Evolutionary conservation across 768 basidiomycete species (phyloP).

Genomic region (Pleurotus tuoliensis): DNA sequence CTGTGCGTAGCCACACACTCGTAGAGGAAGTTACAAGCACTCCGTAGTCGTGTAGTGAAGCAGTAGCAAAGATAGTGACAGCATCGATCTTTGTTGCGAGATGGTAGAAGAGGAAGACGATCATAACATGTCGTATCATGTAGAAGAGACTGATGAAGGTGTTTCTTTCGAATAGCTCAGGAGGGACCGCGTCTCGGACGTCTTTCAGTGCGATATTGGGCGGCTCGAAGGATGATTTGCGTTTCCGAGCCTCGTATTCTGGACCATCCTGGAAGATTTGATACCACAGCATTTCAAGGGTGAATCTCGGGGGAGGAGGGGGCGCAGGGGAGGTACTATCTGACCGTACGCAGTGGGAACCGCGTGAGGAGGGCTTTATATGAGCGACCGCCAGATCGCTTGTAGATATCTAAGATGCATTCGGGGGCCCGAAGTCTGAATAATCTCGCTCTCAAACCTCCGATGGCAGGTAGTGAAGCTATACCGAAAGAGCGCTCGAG

Average conservation of each 20-base stretch:
- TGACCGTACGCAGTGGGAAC: background rate
- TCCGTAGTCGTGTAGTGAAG: conserved; percentile 3
- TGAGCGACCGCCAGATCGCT: background rate
- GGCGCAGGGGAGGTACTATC: background rate
- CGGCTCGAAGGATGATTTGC: conserved; percentile 33
- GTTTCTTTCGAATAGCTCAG: conserved; percentile 40
- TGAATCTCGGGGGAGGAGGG: background rate
- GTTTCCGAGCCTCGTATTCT: conserved; percentile 44
- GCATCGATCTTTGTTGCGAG: conserved; percentile 32
- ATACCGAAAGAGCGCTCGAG: conserved; percentile 2
- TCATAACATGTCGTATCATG: conserved; percentile 34
- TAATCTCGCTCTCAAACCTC: background rate
- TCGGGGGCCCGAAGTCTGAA: background rate
- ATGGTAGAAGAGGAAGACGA: conserved; percentile 35
- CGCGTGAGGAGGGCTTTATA: background rate
- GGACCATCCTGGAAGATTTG: conserved; percentile 44
- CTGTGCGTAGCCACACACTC: conserved; percentile 9
- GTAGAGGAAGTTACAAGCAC: conserved; percentile 15
- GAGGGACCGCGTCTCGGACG: conserved; percentile 45
- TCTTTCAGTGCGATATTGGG: conserved; percentile 40
- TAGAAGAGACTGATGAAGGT: conserved; percentile 42
- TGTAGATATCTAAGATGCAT: background rate
- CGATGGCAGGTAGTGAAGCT: background rate
- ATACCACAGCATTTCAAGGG: conserved; percentile 31
- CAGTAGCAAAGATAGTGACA: background rate